Base-by-base conservation (phyloP, 2,329 filamentous ascomycete species). In the Phaeosphaeria sp. region DNA sequence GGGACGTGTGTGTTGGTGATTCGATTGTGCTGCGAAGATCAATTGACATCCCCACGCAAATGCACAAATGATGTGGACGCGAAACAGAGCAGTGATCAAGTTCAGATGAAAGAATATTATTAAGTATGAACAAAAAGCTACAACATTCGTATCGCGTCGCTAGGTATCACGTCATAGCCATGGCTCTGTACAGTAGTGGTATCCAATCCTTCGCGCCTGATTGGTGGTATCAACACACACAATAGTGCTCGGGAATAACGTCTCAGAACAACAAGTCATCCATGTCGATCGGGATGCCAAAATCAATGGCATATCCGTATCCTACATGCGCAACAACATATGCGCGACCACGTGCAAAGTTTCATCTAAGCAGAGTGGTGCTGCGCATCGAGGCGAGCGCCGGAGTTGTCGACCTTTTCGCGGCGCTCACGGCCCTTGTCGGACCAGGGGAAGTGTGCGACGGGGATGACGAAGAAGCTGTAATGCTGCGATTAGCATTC, bases 391-490 rank as follows among this genome's bases (percentile, higher is more conserved):
- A 49, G 55, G 33, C 64, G 61, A 18, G 61, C 61, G 30, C 65
- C 70, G 49, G 66, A 71, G 76, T 82, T 82, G 74, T 81, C 74
- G 47, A 72, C 67, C 69, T 77, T 77, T 44, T 59, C 49, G 57
- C 76, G 76, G 8, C 66, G 60, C 64, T 78, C 76, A 48, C 75
- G 74, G 59, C 74, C 76, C 71, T 77, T 78, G 55, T 77, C 76
- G 46, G 91, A 94, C 94, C 94, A 97, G 53, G 93, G 94, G 84
- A 97, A 96, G 84, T 97, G 93, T 70, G 91, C 89, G 63, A 97
- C 93, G 51, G 93, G 94, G 61, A 96, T 87, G 77, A 95, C 84
- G 84, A 97, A 95, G 88, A 97, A 97, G 83, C 92, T 95, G 71
- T 59, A 6, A 11, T 11, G 54, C 20, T 27, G 43, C 7, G 25